Base-by-base conservation (phyloP, 2,329 filamentous ascomycete genomes). In the Dissoconium aciculare region DNA sequence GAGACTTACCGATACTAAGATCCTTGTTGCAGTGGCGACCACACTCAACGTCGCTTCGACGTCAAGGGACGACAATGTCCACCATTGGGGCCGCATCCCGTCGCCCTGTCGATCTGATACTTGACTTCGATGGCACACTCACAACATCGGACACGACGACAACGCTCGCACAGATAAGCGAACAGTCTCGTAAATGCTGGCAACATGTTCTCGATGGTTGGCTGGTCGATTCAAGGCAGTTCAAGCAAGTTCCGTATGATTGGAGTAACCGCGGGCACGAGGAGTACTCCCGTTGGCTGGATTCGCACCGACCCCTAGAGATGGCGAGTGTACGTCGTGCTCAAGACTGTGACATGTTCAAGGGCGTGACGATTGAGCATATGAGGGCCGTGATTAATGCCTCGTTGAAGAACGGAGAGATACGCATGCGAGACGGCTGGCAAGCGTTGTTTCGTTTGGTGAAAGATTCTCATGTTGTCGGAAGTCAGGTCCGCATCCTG, bases 51-150 rank as follows among this genome's bases (percentile, higher is more conserved):
- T n/a, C n/a, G n/a, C n/a, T n/a, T n/a, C n/a, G n/a, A n/a, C n/a
- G n/a, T n/a, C n/a, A n/a, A n/a, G n/a, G n/a, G n/a, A n/a, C n/a
- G n/a, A n/a, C n/a, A n/a, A n/a, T n/a, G n/a, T n/a, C n/a, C n/a
- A n/a, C n/a, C n/a, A n/a, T n/a, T n/a, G n/a, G n/a, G n/a, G n/a
- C n/a, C n/a, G n/a, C n/a, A n/a, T n/a, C n/a, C 16, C 31, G 21
- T 8, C 27, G 31, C 5, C 38, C 42, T 9, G 37, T 39, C n/a
- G 38, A 43, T 23, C 32, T 49, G 26, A 23, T 64, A 5, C 44
- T 64, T 10, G 62, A 66, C 44, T 64, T 56, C 51, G 62, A 66
- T 39, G 59, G 60, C 32, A 64, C 62, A 0, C 42, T 64, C 15
- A 64, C 61, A 9, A 40, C 44, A 24, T 50, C 50, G 13, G 62